Evolutionary conservation across 1,139 yeast species (phyloP).

Genomic region (Debaryomyces coudertii): DNA sequence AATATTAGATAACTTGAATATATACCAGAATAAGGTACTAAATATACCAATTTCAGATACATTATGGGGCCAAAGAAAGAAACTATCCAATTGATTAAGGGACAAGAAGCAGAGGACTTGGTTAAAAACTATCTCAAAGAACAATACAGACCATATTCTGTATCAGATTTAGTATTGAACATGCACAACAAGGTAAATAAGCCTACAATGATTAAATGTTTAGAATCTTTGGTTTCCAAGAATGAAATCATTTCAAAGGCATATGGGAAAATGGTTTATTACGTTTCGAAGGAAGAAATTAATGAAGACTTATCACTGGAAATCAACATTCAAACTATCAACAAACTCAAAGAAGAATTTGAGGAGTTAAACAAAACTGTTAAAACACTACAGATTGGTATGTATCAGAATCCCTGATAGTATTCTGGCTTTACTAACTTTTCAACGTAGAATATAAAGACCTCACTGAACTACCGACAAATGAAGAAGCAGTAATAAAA

Average conservation of each 20-base stretch:
- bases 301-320: slow-evolving; percentile 10
- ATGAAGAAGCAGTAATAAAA: slow-evolving; percentile 11
- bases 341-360: neutral
- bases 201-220: slow-evolving; percentile 25
- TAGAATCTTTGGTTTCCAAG: slow-evolving; percentile 30
- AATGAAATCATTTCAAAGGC: slow-evolving; percentile 30
- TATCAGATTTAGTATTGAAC: slow-evolving; percentile 40
- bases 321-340: slow-evolving; percentile 1
- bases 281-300: slow-evolving; percentile 25
- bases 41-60: no score
- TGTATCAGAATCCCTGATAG: neutral
- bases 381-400: slow-evolving; percentile 7
- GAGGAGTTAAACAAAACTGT: neutral
- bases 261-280: slow-evolving; percentile 40
- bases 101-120: slow-evolving; percentile 15
- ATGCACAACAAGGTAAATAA: slow-evolving; percentile 35
- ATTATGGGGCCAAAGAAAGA: slow-evolving; percentile 12
- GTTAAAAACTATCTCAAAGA: slow-evolving; percentile 29
- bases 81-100: slow-evolving; percentile 4
- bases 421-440: slow-evolving; percentile 1
- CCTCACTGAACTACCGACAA: slow-evolving; percentile 11
- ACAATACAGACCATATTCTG: slow-evolving; percentile 43
- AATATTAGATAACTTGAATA: neutral
- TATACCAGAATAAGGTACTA: no score
- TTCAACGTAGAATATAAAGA: slow-evolving; percentile 4